Evolutionary conservation across 2,329 filamentous ascomycete species (phyloP).

Genomic region (Talaromyces albobiverticillius): DNA sequence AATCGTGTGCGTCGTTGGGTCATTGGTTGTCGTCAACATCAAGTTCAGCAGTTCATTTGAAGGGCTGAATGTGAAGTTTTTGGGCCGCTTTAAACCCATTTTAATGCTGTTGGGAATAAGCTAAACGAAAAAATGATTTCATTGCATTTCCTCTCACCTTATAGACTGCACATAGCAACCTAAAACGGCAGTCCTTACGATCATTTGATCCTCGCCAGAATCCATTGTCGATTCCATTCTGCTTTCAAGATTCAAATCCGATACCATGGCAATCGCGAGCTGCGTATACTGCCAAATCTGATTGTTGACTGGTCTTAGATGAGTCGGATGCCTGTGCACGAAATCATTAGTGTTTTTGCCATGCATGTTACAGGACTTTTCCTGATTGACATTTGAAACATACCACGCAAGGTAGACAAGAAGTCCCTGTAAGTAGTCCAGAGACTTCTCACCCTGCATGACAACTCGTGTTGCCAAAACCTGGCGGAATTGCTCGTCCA

Average conservation of each 20-base stretch:
- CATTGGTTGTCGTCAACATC: not conserved
- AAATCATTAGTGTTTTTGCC: not conserved
- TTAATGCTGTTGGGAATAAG: constrained; percentile 1
- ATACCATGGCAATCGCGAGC: constrained; percentile 9
- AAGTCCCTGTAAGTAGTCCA: constrained; percentile 13
- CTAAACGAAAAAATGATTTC: not conserved
- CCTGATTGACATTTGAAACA: not conserved
- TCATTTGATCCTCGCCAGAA: not conserved
- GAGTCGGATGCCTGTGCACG: constrained; percentile 2
- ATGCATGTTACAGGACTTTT: not conserved
- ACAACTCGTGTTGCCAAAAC: constrained; percentile 8
- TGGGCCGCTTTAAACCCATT: constrained; percentile 5
- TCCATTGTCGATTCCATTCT: not conserved
- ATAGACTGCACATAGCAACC: constrained; percentile 10
- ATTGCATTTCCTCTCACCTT: not conserved
- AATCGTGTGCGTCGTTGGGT: not conserved
- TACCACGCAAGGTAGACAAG: constrained; percentile 12
- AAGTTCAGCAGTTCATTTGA: constrained; percentile 2
- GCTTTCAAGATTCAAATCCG: constrained; percentile 9
- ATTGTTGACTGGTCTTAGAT: constrained; percentile 8
- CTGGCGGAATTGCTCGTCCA: constrained; percentile 13
- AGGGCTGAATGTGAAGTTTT: constrained; percentile 5
- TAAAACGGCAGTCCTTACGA: not conserved
- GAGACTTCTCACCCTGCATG: constrained; percentile 13
- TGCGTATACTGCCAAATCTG: constrained; percentile 13